Conservation (phyloP, 306 rosid genomes). For the Dalbergia cochinchinensis region DNA sequence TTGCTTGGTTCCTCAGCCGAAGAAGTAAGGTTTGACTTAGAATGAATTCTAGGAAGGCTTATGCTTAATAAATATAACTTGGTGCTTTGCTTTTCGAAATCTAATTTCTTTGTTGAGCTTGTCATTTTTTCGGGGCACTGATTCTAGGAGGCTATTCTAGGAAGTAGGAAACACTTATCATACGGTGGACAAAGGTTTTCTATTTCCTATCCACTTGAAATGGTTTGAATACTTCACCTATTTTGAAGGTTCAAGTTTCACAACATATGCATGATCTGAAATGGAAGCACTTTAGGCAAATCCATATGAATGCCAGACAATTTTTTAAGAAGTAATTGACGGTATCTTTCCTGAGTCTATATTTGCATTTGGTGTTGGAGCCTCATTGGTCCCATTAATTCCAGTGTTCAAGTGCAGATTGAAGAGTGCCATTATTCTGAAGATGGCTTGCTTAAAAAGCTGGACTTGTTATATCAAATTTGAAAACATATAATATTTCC, state of each 20-base stretch:
- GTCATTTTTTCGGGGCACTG: neutral
- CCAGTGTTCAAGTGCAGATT: neutral
- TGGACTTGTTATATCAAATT: constrained; percentile 16
- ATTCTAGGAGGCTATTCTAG: neutral
- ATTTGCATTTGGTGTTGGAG: constrained; percentile 24
- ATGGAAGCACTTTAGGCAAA: constrained; percentile 11
- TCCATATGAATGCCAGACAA: neutral
- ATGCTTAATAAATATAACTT: neutral
- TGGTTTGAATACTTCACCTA: neutral
- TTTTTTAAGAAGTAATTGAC: neutral
- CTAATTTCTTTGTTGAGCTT: constrained; percentile 16
- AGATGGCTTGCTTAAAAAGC: neutral
- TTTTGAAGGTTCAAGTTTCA: constrained; percentile 30
- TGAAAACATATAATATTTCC: neutral
- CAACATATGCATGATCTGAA: neutral
- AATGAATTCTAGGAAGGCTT: neutral
- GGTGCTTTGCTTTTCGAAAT: constrained; percentile 23
- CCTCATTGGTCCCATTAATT: constrained; percentile 3
- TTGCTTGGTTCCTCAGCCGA: neutral
- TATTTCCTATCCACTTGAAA: neutral
- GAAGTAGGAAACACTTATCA: neutral
- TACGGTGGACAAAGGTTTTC: constrained; percentile 36
- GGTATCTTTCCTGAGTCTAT: constrained; percentile 1
- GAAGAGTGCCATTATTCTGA: constrained; percentile 18
- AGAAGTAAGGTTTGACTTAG: constrained; percentile 23